Base-by-base conservation (phyloP, 805 yeast genomes). In the Saturnispora hagleri region DNA sequence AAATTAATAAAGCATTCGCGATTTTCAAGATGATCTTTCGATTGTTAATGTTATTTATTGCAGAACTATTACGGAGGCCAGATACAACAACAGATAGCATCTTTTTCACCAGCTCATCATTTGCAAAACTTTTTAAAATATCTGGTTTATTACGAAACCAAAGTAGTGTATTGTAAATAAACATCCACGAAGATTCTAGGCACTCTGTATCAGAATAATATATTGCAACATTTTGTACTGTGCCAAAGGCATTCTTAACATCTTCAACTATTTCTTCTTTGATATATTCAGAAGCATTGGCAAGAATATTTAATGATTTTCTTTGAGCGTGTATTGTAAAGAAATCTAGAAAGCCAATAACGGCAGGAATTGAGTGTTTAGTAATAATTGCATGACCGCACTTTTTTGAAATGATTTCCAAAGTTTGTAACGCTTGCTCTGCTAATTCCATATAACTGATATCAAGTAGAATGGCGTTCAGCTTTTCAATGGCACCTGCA, bases 311-410 rank as follows among this genome's bases (percentile, higher is more conserved):
- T 35, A 89, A 68, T 15, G 95, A 88, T 56, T 89, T 85, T 51
- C 95, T 72, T 65, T 91, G 98, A 0, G 95, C 86, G 68, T 88
- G 96, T 20, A 82, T 75, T 1, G 97, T 86, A 65, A 91, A 85
- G 62, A 91, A 91, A 63, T 93, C 98, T 54, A 90, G 71, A 60
- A 81, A 87, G 60, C 78, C 79, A 44, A 93, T 66, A 55, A 87
- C 82, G 0, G 86, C 79, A 6, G 73, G 67, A 8, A 90, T 64
- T 8, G 89, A 84, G 38, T 84, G 83, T 51, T 79, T 76, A 20
- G 72, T 64, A 40, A 88, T 67, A 13, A 87, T 72, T 28, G 71
- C 74, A 42, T 67, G 63, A 2, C 83, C 78, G 22, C 76, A 69
- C 31, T 74, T 74, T 53, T 82, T 69, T 1, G 89, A 80, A 15